Base-by-base conservation (phyloP, 208 protist genomes). In the Tritrichomonas foetus region DNA sequence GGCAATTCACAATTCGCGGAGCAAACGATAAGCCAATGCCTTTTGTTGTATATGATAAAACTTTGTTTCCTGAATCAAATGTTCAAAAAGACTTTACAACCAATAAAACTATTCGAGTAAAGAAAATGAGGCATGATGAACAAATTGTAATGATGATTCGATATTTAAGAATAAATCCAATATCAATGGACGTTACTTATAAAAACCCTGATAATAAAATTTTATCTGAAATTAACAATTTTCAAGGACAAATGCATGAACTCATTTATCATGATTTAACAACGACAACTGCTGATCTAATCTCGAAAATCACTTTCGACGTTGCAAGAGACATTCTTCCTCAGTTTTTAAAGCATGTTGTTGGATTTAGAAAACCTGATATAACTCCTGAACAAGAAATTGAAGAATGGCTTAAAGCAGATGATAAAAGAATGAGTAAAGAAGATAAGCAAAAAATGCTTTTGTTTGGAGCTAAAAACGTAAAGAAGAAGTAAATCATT, bases 201-300 rank as follows among this genome's bases (percentile, higher is more conserved):
- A 53, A 57, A n/a, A 89, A 89, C 16, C 14, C 44, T 53, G 78
- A 89, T 8, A 61, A 16, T 61, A 53, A 44, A 20, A 39, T 89
- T 0, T 57, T 89, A 20, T 33, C 41, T 33, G 47, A 89, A 39
- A 89, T 89, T 89, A 53, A 44, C 14, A 36, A 89, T 11, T 89
- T 89, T 33, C 44, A 89, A 27, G 78, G 78, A 3, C 16, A 57
- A 57, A 44, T 89, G 27, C 41, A 89, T 89, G 78, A 57, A 11
- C 53, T 89, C 16, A 89, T 89, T 57, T 89, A 89, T 39, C 78
- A 89, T 1, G 78, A 89, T 57, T 57, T 89, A 9, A 89, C 78
- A 41, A 57, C 78, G 39, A 89, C 41, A 20, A 53, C 57, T 5
- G 78, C 14, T 33, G 47, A 53, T 57, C 39, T 89, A 16, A 50